phyloP scores from a whole-genome alignment of 495 filamentous ascomycete genomes.

The Aspergillus ostianus region DNA sequence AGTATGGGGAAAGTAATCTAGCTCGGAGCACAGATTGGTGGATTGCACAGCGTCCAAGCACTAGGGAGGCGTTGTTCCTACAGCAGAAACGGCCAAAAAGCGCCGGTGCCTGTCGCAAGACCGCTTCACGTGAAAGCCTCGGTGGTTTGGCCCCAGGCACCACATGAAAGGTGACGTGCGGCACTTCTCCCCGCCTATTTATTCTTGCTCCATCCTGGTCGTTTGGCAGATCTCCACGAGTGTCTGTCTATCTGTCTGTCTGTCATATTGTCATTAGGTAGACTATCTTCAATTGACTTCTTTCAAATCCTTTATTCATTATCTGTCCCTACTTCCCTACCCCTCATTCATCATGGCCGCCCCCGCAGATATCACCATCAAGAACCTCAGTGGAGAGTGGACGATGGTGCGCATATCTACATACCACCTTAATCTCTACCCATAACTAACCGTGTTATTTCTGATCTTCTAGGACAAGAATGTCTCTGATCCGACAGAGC shows the following conservation, averaged over 20 bases:
- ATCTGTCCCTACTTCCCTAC: slow-evolving; percentile 1
- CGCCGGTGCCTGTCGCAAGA: neutral
- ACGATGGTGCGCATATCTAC: slow-evolving; percentile 59
- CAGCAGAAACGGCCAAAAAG: neutral
- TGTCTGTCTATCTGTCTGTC: neutral
- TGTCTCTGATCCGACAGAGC: slow-evolving; percentile 69
- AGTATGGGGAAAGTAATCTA: neutral
- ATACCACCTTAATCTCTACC: neutral
- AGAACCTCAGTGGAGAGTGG: slow-evolving; percentile 75
- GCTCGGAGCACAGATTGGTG: neutral
- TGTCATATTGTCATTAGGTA: too few species aligned
- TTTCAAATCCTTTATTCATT: neutral
- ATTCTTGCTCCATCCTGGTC: neutral
- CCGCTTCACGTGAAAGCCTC: slow-evolving; percentile 14
- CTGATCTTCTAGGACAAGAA: slow-evolving; percentile 63
- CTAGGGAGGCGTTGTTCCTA: neutral
- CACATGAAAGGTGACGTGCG: neutral
- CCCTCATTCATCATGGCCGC: slow-evolving; percentile 69
- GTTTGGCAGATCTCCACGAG: neutral
- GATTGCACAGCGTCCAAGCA: neutral
- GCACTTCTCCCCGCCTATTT: neutral
- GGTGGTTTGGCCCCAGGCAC: neutral
- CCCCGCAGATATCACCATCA: slow-evolving; percentile 67
- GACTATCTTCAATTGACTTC: neutral
- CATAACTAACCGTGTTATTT: neutral